phyloP scores from a whole-genome alignment of 441 rosid genomes.

The Mallotus japonicus region DNA sequence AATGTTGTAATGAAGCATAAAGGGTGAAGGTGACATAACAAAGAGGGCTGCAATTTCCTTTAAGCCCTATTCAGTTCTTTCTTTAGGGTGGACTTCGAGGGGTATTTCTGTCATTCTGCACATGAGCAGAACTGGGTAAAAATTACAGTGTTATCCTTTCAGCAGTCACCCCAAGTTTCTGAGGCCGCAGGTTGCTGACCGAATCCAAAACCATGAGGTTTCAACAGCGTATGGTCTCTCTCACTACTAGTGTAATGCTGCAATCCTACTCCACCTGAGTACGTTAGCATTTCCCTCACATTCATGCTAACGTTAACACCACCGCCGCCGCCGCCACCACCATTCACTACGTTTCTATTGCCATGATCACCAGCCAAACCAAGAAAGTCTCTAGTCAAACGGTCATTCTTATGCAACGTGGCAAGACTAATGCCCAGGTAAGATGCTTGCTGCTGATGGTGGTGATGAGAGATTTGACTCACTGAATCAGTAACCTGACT shows the following conservation, averaged over 20 bases:
- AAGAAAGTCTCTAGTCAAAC: constrained; percentile 83
- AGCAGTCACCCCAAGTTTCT: constrained; percentile 47
- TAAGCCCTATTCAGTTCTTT: background rate
- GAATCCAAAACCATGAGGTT: constrained; percentile 54
- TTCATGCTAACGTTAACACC: constrained; percentile 43
- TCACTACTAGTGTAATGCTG: constrained; percentile 26
- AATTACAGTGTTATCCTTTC: constrained; percentile 14
- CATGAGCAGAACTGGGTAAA: background rate
- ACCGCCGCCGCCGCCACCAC: constrained; percentile 1
- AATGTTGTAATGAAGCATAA: background rate
- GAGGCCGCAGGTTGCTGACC: constrained; percentile 42
- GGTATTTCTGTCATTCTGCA: constrained; percentile 20
- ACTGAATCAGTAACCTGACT: constrained; percentile 6
- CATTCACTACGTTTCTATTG: constrained; percentile 16
- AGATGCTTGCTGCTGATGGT: constrained; percentile 6
- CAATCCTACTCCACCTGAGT: constrained; percentile 49
- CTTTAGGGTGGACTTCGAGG: background rate
- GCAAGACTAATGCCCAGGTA: constrained; percentile 33
- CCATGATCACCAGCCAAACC: constrained; percentile 55
- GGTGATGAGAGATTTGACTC: constrained; percentile 37
- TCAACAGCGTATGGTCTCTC: constrained; percentile 49
- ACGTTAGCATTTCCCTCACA: constrained; percentile 48
- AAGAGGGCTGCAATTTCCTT: background rate
- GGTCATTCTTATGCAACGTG: constrained; percentile 67
- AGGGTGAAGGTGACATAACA: constrained; percentile 11